Conservation (phyloP, 2,329 filamentous ascomycete genomes). For the Anisogramma anomala region DNA sequence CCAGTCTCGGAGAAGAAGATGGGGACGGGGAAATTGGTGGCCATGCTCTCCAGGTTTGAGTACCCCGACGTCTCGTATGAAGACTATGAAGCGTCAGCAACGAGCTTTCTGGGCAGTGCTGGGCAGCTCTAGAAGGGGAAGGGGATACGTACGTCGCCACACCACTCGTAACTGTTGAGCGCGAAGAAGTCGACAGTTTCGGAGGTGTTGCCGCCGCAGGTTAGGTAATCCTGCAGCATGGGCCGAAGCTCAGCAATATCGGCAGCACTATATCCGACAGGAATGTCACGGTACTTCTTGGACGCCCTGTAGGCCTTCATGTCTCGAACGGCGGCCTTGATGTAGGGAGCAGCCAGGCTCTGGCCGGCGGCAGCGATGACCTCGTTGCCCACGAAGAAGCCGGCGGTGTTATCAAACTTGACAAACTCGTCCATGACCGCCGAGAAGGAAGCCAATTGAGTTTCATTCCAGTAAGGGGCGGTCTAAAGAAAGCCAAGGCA, state of each 20-base stretch:
- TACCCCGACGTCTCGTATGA: conserved; percentile 58
- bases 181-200: conserved; percentile 75
- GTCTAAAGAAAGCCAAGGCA: neutral
- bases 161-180: conserved; percentile 79
- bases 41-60: conserved; percentile 51
- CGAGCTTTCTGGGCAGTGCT: too few relatives aligned
- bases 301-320: conserved; percentile 69
- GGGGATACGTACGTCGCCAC: conserved; percentile 34
- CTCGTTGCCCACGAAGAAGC: conserved; percentile 83
- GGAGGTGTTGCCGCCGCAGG: conserved; percentile 57
- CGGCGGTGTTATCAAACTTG: conserved; percentile 66
- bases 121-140: neutral
- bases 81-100: neutral
- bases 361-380: conserved; percentile 55
- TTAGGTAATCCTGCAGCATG: conserved; percentile 59
- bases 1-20: conserved; percentile 87
- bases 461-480: conserved; percentile 57
- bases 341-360: conserved; percentile 60
- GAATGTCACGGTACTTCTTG: conserved; percentile 69
- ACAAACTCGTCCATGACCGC: conserved; percentile 69
- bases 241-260: conserved; percentile 61
- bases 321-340: conserved; percentile 72
- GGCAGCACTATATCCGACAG: conserved; percentile 77
- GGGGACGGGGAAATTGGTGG: conserved; percentile 63
- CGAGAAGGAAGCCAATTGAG: conserved; percentile 56